Evolutionary conservation across 805 yeast species (phyloP).

Genomic region (Kuraishia piskuri): DNA sequence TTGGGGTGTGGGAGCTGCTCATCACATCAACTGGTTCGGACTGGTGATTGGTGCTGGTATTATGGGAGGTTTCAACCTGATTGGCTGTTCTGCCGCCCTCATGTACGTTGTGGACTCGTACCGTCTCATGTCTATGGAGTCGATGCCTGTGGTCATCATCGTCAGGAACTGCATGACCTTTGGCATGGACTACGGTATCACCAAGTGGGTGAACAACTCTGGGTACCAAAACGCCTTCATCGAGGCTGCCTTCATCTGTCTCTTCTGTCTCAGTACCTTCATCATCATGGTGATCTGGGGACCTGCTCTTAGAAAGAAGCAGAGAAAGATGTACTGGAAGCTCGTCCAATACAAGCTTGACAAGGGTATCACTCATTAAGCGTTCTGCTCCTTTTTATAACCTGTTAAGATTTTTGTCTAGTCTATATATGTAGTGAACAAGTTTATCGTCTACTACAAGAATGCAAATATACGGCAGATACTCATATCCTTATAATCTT

Average conservation of each 20-base stretch:
- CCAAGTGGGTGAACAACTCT: conserved; percentile 43
- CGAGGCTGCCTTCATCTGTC: conserved; percentile 44
- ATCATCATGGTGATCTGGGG: conserved; percentile 29
- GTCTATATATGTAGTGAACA: not conserved
- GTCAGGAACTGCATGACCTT: conserved; percentile 53
- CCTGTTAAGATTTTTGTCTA: too few species aligned
- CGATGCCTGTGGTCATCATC: conserved; percentile 45
- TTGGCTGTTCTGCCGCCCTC: conserved; percentile 42
- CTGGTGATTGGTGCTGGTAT: conserved; percentile 47
- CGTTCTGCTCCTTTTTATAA: too few species aligned
- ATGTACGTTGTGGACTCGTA: conserved; percentile 51
- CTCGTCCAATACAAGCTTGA: conserved; percentile 1
- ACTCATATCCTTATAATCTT: too few species aligned
- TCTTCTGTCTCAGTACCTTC: conserved; percentile 38
- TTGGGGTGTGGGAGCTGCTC: conserved; percentile 59
- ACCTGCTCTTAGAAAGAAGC: conserved; percentile 24
- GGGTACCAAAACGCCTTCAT: conserved; percentile 54
- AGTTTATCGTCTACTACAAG: too few species aligned
- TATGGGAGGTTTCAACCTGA: conserved; percentile 44
- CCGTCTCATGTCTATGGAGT: conserved; percentile 42
- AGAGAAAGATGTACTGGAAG: conserved; percentile 25
- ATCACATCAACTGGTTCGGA: conserved; percentile 46
- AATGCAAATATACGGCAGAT: too few species aligned
- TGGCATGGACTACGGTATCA: conserved; percentile 51
- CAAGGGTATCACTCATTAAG: not conserved